phyloP scores from a whole-genome alignment of 2,329 filamentous ascomycete species.

The Clarireedia monteithiana region DNA sequence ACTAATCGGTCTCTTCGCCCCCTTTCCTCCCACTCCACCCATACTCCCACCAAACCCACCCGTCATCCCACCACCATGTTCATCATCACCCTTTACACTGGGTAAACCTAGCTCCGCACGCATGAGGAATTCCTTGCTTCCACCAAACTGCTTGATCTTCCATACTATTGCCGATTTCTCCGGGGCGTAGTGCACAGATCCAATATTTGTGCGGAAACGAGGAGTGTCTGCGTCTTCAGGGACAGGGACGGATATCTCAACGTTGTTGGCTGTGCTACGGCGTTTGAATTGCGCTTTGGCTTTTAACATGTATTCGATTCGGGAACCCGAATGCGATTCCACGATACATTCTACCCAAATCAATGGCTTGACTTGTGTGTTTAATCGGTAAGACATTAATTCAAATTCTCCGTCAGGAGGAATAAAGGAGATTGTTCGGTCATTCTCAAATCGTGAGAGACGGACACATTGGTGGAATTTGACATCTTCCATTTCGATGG shows the following conservation, averaged over 20 bases:
- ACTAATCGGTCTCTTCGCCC: slow-evolving; percentile 86
- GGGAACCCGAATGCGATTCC: slow-evolving; percentile 87
- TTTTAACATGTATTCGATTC: slow-evolving; percentile 99
- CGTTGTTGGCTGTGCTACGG: slow-evolving; percentile 94
- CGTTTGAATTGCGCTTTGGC: slow-evolving; percentile 97
- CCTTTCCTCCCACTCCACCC: slow-evolving; percentile 84
- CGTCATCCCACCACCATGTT: slow-evolving; percentile 94
- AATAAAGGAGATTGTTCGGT: slow-evolving; percentile 97
- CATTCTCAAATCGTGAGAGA: slow-evolving; percentile 93
- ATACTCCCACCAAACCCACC: slow-evolving; percentile 95
- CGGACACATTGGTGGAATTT: slow-evolving; percentile 99
- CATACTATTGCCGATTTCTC: slow-evolving; percentile 97
- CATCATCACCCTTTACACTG: slow-evolving; percentile 89
- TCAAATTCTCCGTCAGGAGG: slow-evolving; percentile 98
- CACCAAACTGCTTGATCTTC: slow-evolving; percentile 99
- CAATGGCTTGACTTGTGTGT: slow-evolving; percentile 95
- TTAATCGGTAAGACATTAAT: slow-evolving; percentile 97
- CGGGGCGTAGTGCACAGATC: slow-evolving; percentile 92
- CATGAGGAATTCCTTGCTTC: slow-evolving; percentile 98
- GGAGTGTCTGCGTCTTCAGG: slow-evolving; percentile 95
- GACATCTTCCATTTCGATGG: slow-evolving; percentile 99
- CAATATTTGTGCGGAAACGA: slow-evolving; percentile 94
- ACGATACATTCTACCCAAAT: slow-evolving; percentile 99
- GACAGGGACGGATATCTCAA: slow-evolving; percentile 94
- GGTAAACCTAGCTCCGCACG: slow-evolving; percentile 90